Base-by-base conservation (phyloP, 2,329 filamentous ascomycete genomes). In the Xylaria arbuscula region DNA sequence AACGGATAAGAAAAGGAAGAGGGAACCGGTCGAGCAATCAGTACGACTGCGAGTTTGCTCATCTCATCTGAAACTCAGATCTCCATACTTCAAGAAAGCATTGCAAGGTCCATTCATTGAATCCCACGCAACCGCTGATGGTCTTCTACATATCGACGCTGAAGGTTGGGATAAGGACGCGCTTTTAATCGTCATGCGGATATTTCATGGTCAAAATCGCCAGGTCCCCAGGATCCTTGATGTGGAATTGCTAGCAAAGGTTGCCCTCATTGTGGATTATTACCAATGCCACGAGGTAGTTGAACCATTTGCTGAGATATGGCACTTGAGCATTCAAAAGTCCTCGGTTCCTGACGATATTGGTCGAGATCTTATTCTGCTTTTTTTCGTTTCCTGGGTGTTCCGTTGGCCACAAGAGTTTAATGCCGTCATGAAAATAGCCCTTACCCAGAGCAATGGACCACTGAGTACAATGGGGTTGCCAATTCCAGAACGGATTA, bases 51-150 rank as follows among this genome's bases (percentile, higher is more conserved):
- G 15, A 15, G 62, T 59, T 24, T 64, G 55, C 15, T 64, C 55
- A 6, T 47, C 62, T 47, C 62, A 64, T n/a, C n/a, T 64, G 24
- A 59, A n/a, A 17, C 62, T 64, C 11, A 54, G 47, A 53, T 64
- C 62, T 24, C 55, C 1, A 36, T 53, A 64, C n/a, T 64, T 64
- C 45, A n/a, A 59, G 57, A 64, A 54, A 47, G 62, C 47, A 6
- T 53, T 64, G 15, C 24, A 28, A 15, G 45, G 62, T 1, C 9
- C 11, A 8, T 64, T 59, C 38, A 45, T 54, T 11, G 55, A 64
- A 28, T 47, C 55, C 7, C 38, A 54, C 22, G 17, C 34, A 15
- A 34, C 13, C 47, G 15, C 17, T 17, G 55, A 59, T n/a, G 55
- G 55, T 45, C 36, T 53, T 9, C 55, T 11, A 36, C 42, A 50